Conservation (phyloP, 2,329 filamentous ascomycete genomes). For the Cadophora gregata region DNA sequence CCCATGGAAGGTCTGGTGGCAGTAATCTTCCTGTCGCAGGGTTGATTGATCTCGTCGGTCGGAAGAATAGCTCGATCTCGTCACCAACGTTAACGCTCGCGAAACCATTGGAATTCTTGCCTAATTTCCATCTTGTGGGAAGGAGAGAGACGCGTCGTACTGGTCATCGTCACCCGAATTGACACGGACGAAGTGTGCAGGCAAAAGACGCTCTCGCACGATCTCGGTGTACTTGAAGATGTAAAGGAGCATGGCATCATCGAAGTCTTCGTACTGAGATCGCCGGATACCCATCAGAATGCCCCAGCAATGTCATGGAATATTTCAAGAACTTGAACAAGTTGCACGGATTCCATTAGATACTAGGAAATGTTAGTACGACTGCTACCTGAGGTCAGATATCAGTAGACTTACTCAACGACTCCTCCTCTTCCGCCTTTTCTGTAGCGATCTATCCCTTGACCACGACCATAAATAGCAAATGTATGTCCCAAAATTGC, state of each 20-base stretch:
- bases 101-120: not conserved
- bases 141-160: not conserved
- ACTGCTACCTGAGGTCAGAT: not conserved
- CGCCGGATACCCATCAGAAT: not conserved
- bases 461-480: not conserved
- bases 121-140: not conserved
- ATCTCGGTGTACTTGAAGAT: not conserved
- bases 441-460: not conserved
- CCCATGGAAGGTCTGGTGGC: not conserved
- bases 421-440: not conserved
- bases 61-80: not conserved
- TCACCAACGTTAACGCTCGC: not conserved
- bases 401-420: not conserved
- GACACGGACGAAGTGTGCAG: not conserved
- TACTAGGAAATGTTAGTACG: not conserved
- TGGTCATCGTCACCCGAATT: not conserved
- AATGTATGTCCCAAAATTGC: not conserved
- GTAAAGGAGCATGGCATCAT: not conserved
- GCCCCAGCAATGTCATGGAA: not conserved
- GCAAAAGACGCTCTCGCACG: not conserved
- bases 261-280: not conserved
- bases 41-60: not conserved
- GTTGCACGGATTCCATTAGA: not conserved
- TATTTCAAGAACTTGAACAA: not conserved
- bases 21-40: not conserved